These are phyloP conservation scores for Zarea fungicola DNA, from an alignment of 2,329 filamentous ascomycete genomes.

Conservation along the genomic window DNA sequence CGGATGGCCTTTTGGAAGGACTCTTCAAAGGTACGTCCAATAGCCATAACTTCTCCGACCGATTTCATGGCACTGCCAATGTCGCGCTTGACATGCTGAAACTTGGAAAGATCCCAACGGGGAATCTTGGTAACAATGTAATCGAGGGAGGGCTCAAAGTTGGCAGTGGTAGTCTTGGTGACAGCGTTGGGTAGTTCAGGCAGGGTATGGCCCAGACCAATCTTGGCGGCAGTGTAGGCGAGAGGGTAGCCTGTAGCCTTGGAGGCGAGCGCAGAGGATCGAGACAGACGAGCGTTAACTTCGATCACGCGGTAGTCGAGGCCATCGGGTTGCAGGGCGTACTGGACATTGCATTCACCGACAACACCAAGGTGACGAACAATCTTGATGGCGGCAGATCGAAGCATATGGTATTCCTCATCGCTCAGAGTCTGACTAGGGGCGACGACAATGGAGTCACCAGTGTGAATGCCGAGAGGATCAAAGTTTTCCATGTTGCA, in stretches of 20 bases:
- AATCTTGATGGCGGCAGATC: slow-evolving; percentile 95
- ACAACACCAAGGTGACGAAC: slow-evolving; percentile 95
- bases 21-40: slow-evolving; percentile 96
- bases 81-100: slow-evolving; percentile 96
- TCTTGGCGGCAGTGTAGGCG: slow-evolving; percentile 97
- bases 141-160: slow-evolving; percentile 95
- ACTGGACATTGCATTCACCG: slow-evolving; percentile 98
- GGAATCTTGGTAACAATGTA: slow-evolving; percentile 99
- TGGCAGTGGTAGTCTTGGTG: slow-evolving; percentile 96
- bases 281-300: slow-evolving; percentile 96
- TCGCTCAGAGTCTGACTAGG: slow-evolving; percentile 95
- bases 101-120: slow-evolving; percentile 96
- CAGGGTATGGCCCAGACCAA: slow-evolving; percentile 89
- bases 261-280: slow-evolving; percentile 92
- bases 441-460: slow-evolving; percentile 97
- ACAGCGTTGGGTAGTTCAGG: slow-evolving; percentile 96
- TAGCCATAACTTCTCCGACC: slow-evolving; percentile 98
- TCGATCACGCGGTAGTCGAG: slow-evolving; percentile 98
- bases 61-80: slow-evolving; percentile 99
- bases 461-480: slow-evolving; percentile 93
- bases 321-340: slow-evolving; percentile 91
- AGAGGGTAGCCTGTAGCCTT: slow-evolving; percentile 98
- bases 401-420: slow-evolving; percentile 99
- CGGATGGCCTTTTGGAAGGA: slow-evolving; percentile 98
- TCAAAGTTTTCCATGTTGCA: slow-evolving; percentile 87